Conservation (phyloP, 1,139 yeast genomes). For the Saccharomyces hybrid region DNA sequence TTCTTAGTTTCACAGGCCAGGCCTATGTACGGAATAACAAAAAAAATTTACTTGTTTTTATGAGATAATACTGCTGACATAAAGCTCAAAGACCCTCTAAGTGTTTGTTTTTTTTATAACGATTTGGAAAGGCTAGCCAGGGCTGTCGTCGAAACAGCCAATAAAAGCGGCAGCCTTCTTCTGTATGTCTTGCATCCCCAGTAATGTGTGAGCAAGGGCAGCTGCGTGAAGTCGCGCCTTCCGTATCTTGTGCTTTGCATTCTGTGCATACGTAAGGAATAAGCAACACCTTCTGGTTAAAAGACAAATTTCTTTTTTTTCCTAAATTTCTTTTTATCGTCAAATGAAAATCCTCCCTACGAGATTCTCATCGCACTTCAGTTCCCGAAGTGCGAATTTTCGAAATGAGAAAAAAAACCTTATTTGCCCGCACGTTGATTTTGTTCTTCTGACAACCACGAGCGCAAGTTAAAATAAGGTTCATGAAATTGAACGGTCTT, state of each 20-base stretch:
- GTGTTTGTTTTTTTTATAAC: neutral
- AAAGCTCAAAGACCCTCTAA: neutral
- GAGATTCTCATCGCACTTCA: neutral
- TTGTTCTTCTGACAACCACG: neutral
- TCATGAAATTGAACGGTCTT: neutral
- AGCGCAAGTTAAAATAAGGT: neutral
- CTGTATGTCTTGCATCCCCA: neutral
- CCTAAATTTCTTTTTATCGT: neutral
- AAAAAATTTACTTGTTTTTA: neutral
- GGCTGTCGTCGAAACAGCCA: neutral
- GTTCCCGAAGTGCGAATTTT: neutral
- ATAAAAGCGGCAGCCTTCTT: neutral
- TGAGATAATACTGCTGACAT: neutral
- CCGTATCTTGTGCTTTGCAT: neutral
- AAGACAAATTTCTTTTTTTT: neutral
- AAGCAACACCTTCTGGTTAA: neutral
- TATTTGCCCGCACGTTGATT: neutral
- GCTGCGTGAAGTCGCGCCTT: neutral
- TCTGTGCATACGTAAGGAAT: constrained; percentile 1
- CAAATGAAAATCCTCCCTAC: neutral
- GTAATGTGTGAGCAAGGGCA: neutral
- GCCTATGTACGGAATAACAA: neutral
- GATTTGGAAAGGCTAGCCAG: neutral
- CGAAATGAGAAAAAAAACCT: neutral
- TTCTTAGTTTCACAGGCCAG: neutral